A percentile compares a stretch with the other conserved stretches of the same genome.
Conservation (phyloP, 306 rosid genomes). For the Prunus kanzakura region DNA sequence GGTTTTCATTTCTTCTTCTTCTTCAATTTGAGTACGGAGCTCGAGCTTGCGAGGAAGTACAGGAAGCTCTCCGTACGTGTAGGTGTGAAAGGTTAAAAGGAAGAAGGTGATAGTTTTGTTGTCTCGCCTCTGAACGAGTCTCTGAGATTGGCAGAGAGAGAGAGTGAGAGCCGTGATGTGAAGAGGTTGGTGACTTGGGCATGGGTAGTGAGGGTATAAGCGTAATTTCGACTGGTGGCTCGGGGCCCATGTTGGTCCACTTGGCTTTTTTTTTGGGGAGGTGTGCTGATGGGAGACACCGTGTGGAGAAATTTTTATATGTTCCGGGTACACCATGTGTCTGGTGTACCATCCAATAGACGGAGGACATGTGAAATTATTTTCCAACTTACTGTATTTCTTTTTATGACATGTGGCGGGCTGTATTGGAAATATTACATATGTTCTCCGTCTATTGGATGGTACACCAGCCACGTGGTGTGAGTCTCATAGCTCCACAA, state of each 20-base stretch:
- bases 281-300: neutral
- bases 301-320: too few relatives aligned
- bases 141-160: neutral
- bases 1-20: constrained; percentile 9
- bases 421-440: too few relatives aligned
- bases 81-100: neutral
- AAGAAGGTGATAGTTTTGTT: neutral
- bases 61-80: neutral
- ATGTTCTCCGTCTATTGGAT: too few relatives aligned
- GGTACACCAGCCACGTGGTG: too few relatives aligned
- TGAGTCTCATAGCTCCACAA: neutral
- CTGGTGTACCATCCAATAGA: too few relatives aligned
- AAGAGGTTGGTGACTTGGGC: neutral
- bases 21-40: neutral
- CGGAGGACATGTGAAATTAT: too few relatives aligned
- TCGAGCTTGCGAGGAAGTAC: neutral
- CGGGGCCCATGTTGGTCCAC: neutral
- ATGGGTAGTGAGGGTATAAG: neutral
- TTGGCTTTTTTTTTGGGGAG: neutral
- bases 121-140: neutral
- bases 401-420: too few relatives aligned
- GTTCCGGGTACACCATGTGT: too few relatives aligned
- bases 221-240: neutral
- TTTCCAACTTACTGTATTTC: too few relatives aligned
- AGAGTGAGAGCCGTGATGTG: neutral